Base-by-base conservation (phyloP, 495 filamentous ascomycete species). In the Podospora didyma region DNA sequence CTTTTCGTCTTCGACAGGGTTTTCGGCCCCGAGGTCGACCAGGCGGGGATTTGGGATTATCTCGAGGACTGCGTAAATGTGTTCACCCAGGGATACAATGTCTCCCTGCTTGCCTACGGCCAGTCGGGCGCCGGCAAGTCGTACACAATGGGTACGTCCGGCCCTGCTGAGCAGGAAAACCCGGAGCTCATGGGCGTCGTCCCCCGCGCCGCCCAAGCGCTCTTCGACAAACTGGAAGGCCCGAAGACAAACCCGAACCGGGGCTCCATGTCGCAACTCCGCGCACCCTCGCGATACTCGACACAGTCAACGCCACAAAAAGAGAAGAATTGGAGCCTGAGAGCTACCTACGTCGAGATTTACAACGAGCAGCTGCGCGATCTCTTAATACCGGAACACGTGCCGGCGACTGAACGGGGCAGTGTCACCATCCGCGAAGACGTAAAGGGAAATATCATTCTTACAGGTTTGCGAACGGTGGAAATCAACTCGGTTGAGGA, bases 41-140 rank as follows among this genome's bases (percentile, higher is more conserved):
- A 99, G 70, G 89, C 92, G 60, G 92, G 92, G 46, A 74, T 99
- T 39, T 99, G 93, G 92, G 89, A 96, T 21, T 99, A 99, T 64
- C 75, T 99, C 34, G 82, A 82, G 61, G 95, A 97, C 58, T 96
- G 91, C 66, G 87, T 96, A 54, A 83, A 79, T 69, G 91, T 92
- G 1, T 99, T 99, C 70, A 70, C 95, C 7, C 89, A 96, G 69
- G 94, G 94, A 39, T 99, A 97, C 79, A 99, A 99, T 86, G 94
- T 99, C 62, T 99, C 94, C 12, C 84, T 99, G 47, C 80, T 99
- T 59, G 94, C 94, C 41, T 99, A 99, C 64, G 94, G 94, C 62
- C 94, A 99, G 76, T 99, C 94, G n/a, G 94, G 94, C 37, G 91
- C 94, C n/a, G 94, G 94, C 64, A 99, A 99, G 74, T 99, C 94